A percentile compares a stretch with the other conserved stretches of the same genome.
These are phyloP conservation scores for Clavispora carvajalis DNA, from an alignment of 805 yeast genomes.

Conservation along the genomic window DNA sequence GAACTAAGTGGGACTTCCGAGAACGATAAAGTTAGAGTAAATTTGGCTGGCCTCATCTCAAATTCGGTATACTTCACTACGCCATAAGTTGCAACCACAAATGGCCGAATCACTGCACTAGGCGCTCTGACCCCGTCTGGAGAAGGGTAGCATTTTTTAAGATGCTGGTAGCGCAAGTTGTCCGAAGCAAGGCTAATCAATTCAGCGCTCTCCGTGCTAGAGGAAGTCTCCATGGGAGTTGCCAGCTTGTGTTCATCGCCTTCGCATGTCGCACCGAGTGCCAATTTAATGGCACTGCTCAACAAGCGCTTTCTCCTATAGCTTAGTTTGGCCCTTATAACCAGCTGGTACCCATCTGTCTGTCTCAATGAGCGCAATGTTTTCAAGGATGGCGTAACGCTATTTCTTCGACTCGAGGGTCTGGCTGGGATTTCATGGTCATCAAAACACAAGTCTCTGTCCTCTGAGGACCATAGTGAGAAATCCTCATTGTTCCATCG, in stretches of 20 bases:
- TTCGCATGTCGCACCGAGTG: conserved; percentile 1
- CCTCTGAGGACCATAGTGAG: conserved; percentile 77
- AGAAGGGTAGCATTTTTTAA: conserved; percentile 32
- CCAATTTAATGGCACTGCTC: conserved; percentile 7
- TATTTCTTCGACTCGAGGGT: conserved; percentile 7
- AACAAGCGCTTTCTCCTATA: conserved; percentile 9
- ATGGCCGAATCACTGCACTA: conserved; percentile 75
- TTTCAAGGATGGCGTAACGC: conserved; percentile 11
- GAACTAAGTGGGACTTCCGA: conserved; percentile 3
- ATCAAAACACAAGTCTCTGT: conserved; percentile 27
- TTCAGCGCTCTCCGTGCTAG: conserved; percentile 6
- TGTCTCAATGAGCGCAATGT: conserved; percentile 7
- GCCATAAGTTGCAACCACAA: conserved; percentile 62
- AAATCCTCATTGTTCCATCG: conserved; percentile 92
- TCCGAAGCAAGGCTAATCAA: conserved; percentile 10
- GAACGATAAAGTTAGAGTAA: conserved; percentile 41
- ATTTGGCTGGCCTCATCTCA: conserved; percentile 45
- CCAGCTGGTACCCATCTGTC: conserved; percentile 5
- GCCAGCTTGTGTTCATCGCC: conserved; percentile 4
- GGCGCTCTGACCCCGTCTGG: conserved; percentile 70
- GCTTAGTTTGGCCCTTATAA: conserved; percentile 6
- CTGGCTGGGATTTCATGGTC: conserved; percentile 8
- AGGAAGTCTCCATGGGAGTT: conserved; percentile 2
- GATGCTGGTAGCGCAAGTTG: conserved; percentile 20
- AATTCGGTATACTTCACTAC: conserved; percentile 50